Conservation (phyloP, 2,329 filamentous ascomycete species). For the Paecilomyces formosus region DNA sequence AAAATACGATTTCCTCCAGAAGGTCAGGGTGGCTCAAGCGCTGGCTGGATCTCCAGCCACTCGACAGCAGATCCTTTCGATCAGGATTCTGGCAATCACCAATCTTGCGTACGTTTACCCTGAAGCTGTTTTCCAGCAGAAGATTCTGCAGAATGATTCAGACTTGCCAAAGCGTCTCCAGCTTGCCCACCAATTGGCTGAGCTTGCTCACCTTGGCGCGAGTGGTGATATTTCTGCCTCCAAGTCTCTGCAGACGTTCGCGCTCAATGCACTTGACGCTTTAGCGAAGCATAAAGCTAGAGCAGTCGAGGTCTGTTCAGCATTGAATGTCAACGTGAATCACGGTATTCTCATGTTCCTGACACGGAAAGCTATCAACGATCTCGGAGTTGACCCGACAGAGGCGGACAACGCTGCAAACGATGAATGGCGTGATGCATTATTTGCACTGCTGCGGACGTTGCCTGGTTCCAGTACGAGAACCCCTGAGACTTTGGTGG, state of each 20-base stretch:
- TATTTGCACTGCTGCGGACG: constrained; percentile 81
- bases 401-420: constrained; percentile 55
- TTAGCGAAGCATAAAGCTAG: constrained; percentile 71
- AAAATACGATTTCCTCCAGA: constrained; percentile 78
- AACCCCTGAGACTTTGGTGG: constrained; percentile 74
- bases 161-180: constrained; percentile 87
- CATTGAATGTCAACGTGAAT: constrained; percentile 92
- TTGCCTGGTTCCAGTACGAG: constrained; percentile 65
- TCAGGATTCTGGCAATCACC: constrained; percentile 77
- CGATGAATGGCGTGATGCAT: constrained; percentile 82
- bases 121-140: constrained; percentile 76
- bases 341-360: constrained; percentile 93
- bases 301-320: constrained; percentile 73
- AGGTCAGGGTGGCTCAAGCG: constrained; percentile 75
- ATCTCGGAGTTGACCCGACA: constrained; percentile 59
- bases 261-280: constrained; percentile 76
- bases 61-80: constrained; percentile 68
- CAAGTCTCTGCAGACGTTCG: constrained; percentile 70
- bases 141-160: constrained; percentile 75
- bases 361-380: constrained; percentile 79
- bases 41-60: constrained; percentile 58
- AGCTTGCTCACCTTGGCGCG: constrained; percentile 77
- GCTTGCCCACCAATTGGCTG: constrained; percentile 83
- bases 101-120: constrained; percentile 86
- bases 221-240: constrained; percentile 63